A percentile compares a stretch with the other conserved stretches of the same genome.
These are phyloP conservation scores for Cyberlindnera meyerae DNA, from an alignment of 805 yeast genomes.

Conservation along the genomic window DNA sequence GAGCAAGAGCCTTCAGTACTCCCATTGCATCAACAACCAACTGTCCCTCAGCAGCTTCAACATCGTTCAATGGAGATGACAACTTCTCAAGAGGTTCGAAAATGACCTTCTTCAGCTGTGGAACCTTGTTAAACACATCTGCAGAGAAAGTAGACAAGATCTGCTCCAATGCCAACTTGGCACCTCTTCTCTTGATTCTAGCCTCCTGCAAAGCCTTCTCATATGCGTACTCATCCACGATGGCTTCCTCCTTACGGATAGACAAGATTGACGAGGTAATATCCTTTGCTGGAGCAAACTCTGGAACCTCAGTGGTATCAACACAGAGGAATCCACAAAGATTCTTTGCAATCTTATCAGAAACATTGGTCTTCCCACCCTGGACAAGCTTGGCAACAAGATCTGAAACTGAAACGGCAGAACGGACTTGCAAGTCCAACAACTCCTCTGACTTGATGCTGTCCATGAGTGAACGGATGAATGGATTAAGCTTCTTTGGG, in stretches of 20 bases:
- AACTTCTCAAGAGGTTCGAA: constrained; percentile 56
- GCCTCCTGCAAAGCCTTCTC: constrained; percentile 70
- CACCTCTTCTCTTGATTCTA: constrained; percentile 79
- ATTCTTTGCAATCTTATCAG: constrained; percentile 86
- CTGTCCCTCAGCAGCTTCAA: constrained; percentile 59
- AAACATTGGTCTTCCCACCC: constrained; percentile 61
- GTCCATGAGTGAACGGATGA: constrained; percentile 88
- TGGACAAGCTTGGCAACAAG: constrained; percentile 56
- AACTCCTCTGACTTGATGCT: constrained; percentile 76
- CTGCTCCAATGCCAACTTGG: constrained; percentile 60
- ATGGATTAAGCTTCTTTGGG: constrained; percentile 86
- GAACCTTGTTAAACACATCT: constrained; percentile 52
- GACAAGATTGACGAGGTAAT: constrained; percentile 60
- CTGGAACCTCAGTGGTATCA: constrained; percentile 95
- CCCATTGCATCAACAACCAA: constrained; percentile 82
- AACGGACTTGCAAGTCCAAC: constrained; percentile 57
- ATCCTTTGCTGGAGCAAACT: constrained; percentile 61
- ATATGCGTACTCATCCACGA: constrained; percentile 55
- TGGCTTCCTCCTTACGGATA: constrained; percentile 71
- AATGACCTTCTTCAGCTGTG: constrained; percentile 61
- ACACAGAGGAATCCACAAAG: constrained; percentile 91
- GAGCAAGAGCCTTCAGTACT: constrained; percentile 66
- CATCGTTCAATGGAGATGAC: constrained; percentile 26
- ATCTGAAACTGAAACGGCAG: constrained; percentile 64
- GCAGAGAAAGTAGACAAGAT: constrained; percentile 50